Conservation (phyloP, 305 asterid species). For the Fraxinus velutina region DNA sequence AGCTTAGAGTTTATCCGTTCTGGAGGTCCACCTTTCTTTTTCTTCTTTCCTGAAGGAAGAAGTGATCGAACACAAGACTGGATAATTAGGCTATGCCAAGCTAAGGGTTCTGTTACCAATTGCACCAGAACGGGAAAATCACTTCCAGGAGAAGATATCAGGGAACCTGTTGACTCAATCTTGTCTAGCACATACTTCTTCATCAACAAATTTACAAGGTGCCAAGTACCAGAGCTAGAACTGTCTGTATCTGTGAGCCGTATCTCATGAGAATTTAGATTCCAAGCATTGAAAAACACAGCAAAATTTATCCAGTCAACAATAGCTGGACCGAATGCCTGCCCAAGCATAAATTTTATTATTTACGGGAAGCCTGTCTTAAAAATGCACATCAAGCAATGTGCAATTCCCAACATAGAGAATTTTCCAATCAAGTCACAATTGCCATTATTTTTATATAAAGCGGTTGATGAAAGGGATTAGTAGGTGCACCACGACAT, state of each 20-base stretch:
- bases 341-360: constrained; percentile 24
- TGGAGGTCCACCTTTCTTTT: constrained; percentile 73
- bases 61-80: constrained; percentile 64
- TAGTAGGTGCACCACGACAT: not conserved
- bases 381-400: not conserved
- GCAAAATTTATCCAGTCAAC: constrained; percentile 82
- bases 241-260: constrained; percentile 29
- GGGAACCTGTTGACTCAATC: constrained; percentile 49
- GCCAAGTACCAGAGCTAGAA: constrained; percentile 52
- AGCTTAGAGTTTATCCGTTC: constrained; percentile 51
- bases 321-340: constrained; percentile 52
- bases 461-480: not conserved
- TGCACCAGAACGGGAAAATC: constrained; percentile 65
- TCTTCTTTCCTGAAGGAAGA: constrained; percentile 81
- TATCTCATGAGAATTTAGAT: constrained; percentile 57
- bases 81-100: constrained; percentile 82
- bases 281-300: constrained; percentile 89
- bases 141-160: constrained; percentile 66
- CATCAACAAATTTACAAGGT: constrained; percentile 57
- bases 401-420: not conserved
- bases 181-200: constrained; percentile 55
- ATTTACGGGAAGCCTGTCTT: not conserved
- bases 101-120: constrained; percentile 76
- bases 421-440: not conserved
- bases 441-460: not conserved